Conservation (phyloP, 2,329 filamentous ascomycete genomes). For the Xylaria sp. region DNA sequence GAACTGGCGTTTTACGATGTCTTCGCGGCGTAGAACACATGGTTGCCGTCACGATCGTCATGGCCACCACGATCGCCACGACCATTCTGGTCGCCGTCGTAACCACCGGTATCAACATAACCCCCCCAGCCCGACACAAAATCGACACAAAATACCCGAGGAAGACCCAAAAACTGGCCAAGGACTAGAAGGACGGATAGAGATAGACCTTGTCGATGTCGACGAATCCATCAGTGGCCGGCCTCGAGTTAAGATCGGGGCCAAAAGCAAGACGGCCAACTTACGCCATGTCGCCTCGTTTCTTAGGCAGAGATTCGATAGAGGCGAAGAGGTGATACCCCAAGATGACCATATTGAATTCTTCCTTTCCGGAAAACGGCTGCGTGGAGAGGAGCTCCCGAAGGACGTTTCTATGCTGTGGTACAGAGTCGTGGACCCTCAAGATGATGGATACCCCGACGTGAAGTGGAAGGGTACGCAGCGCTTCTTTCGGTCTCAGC, state of each 20-base stretch:
- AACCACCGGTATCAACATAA: not conserved
- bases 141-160: not conserved
- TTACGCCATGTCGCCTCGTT: constrained; percentile 34
- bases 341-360: constrained; percentile 17
- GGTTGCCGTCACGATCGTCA: not conserved
- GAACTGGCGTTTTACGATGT: not conserved
- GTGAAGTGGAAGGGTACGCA: constrained; percentile 35
- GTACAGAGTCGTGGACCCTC: constrained; percentile 40
- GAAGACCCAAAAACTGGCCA: not conserved
- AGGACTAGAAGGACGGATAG: constrained; percentile 20
- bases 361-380: not conserved
- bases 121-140: not conserved
- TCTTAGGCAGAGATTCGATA: constrained; percentile 32
- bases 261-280: constrained; percentile 33
- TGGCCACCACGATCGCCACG: not conserved
- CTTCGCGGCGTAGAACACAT: not conserved
- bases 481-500: constrained; percentile 31
- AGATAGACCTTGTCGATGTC: constrained; percentile 43
- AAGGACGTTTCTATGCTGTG: constrained; percentile 26
- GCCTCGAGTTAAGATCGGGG: constrained; percentile 31
- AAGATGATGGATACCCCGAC: constrained; percentile 37
- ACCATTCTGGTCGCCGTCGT: not conserved
- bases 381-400: constrained; percentile 23
- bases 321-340: constrained; percentile 21
- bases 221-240: constrained; percentile 36